Evolutionary conservation across 768 basidiomycete species (phyloP), one percentile per base, ranked within the genome.

Genomic region (Kwoniella botswanensis): DNA sequence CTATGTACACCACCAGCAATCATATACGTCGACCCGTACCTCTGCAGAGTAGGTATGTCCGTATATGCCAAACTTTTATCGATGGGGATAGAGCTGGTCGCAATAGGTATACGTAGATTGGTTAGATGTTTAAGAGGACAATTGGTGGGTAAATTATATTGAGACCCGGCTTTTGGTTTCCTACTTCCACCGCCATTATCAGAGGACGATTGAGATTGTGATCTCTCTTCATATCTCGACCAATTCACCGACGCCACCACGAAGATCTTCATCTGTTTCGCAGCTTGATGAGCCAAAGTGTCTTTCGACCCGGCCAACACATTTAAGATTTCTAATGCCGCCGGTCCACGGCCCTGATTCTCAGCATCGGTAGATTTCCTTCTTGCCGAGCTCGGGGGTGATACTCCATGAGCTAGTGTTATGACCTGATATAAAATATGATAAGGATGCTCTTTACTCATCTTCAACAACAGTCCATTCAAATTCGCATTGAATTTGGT

Each of bases 361-460:
- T 73, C 76, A 0, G 84, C 73, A 4, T 70, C 61, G 15, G 35
- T 68, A 17, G 65, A 65, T 63, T 76, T 70, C 18, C 59, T 24
- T 61, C 55, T 64, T n/a, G 55, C 65, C 9, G 65, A 71, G 7
- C 41, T 50, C 35, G 73, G 68, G 41, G 68, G 64, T 24, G 42
- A 41, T 15, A 56, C 46, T 1, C 76, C 74, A 2, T 82, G 72
- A 2, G 82, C 78, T 11, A 96, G 84, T 65, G 92, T 92, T 81
- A 90, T 92, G 2, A 98, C 88, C 74, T 94, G 93, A 83, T 95
- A 96, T 7, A 97, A 84, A 74, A 89, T 91, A 80, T 99, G 97
- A 84, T 93, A 98, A 0, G 96, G 94, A 79, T 99, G 97, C 63
- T 98, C 93, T 67, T 83, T 83, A 76, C 92, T 92, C 87, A 99